Conservation (phyloP, 495 filamentous ascomycete species). For the Lasiosphaeria hispida region DNA sequence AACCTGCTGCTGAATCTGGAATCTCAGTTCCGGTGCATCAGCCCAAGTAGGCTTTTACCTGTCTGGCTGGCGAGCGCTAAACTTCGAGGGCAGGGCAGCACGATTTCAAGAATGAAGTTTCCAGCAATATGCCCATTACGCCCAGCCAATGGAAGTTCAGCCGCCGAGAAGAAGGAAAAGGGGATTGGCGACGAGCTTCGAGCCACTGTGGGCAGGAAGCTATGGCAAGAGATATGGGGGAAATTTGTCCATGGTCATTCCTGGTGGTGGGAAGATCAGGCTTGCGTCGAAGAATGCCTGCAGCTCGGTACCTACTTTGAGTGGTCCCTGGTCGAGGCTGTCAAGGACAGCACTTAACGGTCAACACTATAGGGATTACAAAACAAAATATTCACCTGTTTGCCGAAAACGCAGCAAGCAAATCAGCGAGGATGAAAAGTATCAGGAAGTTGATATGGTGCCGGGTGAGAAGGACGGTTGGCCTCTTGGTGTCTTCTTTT, state of each 20-base stretch:
- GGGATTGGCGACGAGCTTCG: conserved; percentile 33
- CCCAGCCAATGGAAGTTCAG: conserved; percentile 7
- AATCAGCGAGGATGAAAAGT: too few species aligned
- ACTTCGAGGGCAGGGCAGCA: conserved; percentile 33
- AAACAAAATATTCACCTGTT: background rate
- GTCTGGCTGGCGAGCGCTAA: conserved; percentile 42
- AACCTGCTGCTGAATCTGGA: conserved; percentile 47
- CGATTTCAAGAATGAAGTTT: conserved; percentile 36
- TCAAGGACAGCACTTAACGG: conserved; percentile 28
- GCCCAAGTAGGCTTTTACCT: conserved; percentile 42
- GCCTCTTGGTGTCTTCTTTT: too few species aligned
- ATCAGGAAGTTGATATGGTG: too few species aligned
- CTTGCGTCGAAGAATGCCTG: conserved; percentile 46
- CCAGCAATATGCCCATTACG: conserved; percentile 23
- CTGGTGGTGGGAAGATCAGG: conserved; percentile 54
- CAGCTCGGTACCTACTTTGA: conserved; percentile 47
- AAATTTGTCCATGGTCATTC: conserved; percentile 37
- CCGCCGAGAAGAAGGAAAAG: conserved; percentile 6
- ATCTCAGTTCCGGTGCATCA: conserved; percentile 43
- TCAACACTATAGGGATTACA: background rate
- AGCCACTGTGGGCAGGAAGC: conserved; percentile 37
- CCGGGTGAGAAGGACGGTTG: too few species aligned
- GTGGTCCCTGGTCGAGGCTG: conserved; percentile 43
- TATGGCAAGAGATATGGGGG: conserved; percentile 50
- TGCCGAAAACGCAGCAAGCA: too few species aligned